phyloP scores from a whole-genome alignment of 495 filamentous ascomycete genomes.

The Penicillium desertorum region DNA sequence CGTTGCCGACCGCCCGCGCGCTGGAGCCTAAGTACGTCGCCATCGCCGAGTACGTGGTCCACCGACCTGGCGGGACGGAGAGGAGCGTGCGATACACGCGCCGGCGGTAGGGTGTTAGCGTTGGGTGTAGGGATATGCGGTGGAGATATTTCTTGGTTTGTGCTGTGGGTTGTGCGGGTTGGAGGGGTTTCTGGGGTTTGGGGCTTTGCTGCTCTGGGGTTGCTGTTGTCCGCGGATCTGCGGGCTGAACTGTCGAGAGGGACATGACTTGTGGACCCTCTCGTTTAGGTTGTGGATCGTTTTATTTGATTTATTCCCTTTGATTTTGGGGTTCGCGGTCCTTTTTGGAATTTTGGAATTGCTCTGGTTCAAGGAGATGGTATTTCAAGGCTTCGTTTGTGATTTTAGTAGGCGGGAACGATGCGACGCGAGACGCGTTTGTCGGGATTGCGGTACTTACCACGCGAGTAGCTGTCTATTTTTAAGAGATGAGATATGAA shows the following conservation, averaged over 20 bases:
- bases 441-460: background rate
- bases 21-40: slow-evolving; percentile 65
- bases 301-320: background rate
- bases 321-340: background rate
- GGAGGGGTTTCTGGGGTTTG: slow-evolving; percentile 4
- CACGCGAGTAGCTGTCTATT: background rate
- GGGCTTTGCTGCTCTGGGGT: background rate
- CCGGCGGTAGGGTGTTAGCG: slow-evolving; percentile 55
- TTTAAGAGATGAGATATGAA: background rate
- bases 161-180: slow-evolving; percentile 18
- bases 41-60: slow-evolving; percentile 73
- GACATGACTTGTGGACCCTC: slow-evolving; percentile 1
- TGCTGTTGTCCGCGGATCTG: background rate
- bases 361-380: background rate
- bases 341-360: background rate
- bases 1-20: slow-evolving; percentile 77
- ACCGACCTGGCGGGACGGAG: slow-evolving; percentile 66
- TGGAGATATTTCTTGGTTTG: slow-evolving; percentile 28
- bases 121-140: slow-evolving; percentile 39
- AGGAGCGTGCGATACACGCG: slow-evolving; percentile 65
- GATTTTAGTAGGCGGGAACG: background rate
- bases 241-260: background rate
- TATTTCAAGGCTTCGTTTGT: background rate
- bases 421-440: slow-evolving; percentile 4
- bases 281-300: background rate